Conservation (phyloP, 495 filamentous ascomycete species). For the Aspergillus biplanus region DNA sequence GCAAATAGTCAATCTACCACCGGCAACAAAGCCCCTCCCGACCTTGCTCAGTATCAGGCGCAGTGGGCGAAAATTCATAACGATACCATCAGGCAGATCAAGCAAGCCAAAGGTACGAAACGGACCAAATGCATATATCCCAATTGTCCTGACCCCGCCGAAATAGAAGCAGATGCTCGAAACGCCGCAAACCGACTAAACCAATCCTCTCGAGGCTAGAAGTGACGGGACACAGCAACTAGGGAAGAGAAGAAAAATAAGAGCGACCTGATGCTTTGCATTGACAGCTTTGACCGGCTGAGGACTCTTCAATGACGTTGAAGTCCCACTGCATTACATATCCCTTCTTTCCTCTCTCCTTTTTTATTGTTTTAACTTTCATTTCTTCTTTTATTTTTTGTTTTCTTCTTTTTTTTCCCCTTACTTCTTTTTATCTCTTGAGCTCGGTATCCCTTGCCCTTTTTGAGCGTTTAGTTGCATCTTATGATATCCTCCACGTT, state of each 20-base stretch:
- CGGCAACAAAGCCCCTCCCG: not conserved
- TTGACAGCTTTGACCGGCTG: not conserved
- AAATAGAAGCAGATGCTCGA: constrained; percentile 6
- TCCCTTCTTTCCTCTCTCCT: not conserved
- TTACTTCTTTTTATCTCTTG: not conserved
- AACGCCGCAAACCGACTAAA: constrained; percentile 6
- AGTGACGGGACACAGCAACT: not conserved
- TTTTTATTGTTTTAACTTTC: not conserved
- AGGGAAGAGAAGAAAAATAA: not conserved
- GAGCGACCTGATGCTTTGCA: not conserved
- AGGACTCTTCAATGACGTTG: not conserved
- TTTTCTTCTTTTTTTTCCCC: not conserved
- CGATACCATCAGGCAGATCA: constrained; percentile 23
- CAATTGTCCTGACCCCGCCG: not conserved
- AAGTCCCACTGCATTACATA: too few relatives aligned
- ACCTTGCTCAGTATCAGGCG: constrained; percentile 23
- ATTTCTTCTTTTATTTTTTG: not conserved
- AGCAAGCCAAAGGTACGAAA: constrained; percentile 21
- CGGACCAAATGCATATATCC: not conserved
- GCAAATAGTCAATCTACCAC: not conserved
- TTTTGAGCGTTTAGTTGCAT: constrained; percentile 2
- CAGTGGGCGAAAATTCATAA: constrained; percentile 26
- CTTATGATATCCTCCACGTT: constrained; percentile 1
- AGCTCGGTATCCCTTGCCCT: not conserved
- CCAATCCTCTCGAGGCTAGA: constrained; percentile 4